A percentile compares a stretch with the other conserved stretches of the same genome.
Conservation (phyloP, 768 basidiomycete genomes). For the Boletus sp. region DNA sequence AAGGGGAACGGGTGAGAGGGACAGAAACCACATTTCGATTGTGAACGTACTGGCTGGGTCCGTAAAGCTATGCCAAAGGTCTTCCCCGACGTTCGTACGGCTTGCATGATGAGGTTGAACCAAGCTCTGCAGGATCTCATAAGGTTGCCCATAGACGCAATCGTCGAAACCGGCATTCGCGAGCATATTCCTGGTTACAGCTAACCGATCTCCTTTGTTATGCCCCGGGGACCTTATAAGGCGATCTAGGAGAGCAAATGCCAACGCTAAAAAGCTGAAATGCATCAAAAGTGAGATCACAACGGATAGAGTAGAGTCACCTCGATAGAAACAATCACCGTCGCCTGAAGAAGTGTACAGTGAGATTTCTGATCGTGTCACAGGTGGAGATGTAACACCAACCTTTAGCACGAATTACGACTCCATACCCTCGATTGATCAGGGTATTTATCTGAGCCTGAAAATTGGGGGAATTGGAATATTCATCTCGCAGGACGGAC, state of each 20-base stretch:
- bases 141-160: conserved; percentile 73
- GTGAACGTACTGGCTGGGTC: conserved; percentile 42
- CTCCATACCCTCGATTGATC: conserved; percentile 54
- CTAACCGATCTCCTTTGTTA: conserved; percentile 47
- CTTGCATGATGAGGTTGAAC: conserved; percentile 41
- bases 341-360: conserved; percentile 49
- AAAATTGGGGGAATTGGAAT: conserved; percentile 57
- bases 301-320: conserved; percentile 39
- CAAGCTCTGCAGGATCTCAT: conserved; percentile 55
- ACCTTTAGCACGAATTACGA: conserved; percentile 72
- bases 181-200: conserved; percentile 51
- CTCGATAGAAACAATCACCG: conserved; percentile 91
- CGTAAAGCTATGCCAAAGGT: conserved; percentile 45
- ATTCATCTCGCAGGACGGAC: conserved; percentile 58
- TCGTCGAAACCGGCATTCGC: conserved; percentile 58
- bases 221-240: conserved; percentile 49
- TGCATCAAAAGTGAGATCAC: conserved; percentile 12
- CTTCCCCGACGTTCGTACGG: conserved; percentile 32
- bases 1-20: not conserved
- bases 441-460: conserved; percentile 76
- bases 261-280: conserved; percentile 55
- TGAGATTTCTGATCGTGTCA: conserved; percentile 1
- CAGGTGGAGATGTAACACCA: conserved; percentile 22
- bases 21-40: not conserved
- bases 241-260: conserved; percentile 76